Base-by-base conservation (phyloP, 169 alveolate species). In the Plasmodium reichenowi region DNA sequence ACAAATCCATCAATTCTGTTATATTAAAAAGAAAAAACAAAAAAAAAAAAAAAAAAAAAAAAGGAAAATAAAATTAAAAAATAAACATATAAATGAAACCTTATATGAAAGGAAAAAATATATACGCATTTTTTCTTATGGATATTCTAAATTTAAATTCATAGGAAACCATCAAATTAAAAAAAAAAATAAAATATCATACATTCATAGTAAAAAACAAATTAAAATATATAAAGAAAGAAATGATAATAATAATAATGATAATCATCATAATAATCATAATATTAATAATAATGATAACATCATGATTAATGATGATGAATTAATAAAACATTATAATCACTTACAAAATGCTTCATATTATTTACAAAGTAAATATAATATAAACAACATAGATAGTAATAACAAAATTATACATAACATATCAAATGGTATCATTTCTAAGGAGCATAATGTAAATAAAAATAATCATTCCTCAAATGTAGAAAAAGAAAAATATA, bases 261-360 rank as follows among this genome's bases (percentile, higher is more conserved):
- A 1, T 24, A 24, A 24, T 20, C 22, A 20, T 20, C 22, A 32
- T 50, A 50, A 50, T 50, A 50, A 10, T 50, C n/a, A 10, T 10
- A 50, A 50, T 50, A 50, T 9, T 13, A 50, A 50, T 50, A 2
- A 50, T 9, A 13, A 50, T 10, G 9, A 50, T 50, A 50, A 10
- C 0, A 10, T 52, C 13, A 3, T 8, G 15, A 17, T 22, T 66
- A 74, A 85, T 68, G 22, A 22, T 9, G 56, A 85, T 2, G 87
- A 85, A 58, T 68, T 85, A 72, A 70, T 70, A 26, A 56, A 68
- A 26, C 91, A 85, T 62, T 85, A 85, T 72, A 85, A 85, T 17
- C 91, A 85, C 62, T 38, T 85, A 29, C 68, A 70, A 85, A 85
- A 85, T 47, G 59, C 10, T 58, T 56, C 70, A 60, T 45, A 67